Conservation (phyloP, 139 green algal species). For the Chlamydomonas schloesseri region DNA sequence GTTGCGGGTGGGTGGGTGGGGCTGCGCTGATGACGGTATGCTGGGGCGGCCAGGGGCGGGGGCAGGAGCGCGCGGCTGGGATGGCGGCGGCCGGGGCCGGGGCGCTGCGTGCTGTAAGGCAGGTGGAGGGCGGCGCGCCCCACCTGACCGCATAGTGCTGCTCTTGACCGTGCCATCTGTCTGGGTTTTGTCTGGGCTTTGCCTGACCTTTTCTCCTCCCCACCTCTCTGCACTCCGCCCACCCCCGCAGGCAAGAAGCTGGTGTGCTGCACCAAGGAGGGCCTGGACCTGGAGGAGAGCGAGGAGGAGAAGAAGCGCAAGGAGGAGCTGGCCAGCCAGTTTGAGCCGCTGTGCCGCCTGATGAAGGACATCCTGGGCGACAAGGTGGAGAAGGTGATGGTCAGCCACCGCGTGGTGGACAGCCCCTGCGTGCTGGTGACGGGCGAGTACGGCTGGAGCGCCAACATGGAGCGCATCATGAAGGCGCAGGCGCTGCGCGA, state of each 20-base stretch:
- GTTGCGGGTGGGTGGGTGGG: no score
- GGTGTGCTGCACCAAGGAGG: constrained; percentile 98
- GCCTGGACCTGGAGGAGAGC: constrained; percentile 84
- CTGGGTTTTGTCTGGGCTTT: no score
- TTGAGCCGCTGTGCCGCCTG: constrained; percentile 92
- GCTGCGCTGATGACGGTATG: no score
- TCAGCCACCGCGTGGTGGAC: constrained; percentile 99
- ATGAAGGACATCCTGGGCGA: constrained; percentile 96
- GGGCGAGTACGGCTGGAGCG: constrained; percentile 99
- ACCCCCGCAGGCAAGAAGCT: constrained; percentile 96
- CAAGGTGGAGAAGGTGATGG: constrained; percentile 92
- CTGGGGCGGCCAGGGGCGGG: no score
- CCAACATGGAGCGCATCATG: constrained; percentile 99
- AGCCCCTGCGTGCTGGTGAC: constrained; percentile 99
- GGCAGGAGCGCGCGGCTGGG: no score
- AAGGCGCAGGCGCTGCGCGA: constrained; percentile 99
- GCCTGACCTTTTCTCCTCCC: background rate
- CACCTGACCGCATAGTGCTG: no score
- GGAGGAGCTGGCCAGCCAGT: constrained; percentile 87
- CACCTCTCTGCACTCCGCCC: background rate
- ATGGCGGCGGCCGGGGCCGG: no score
- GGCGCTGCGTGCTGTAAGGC: no score
- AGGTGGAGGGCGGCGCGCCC: no score
- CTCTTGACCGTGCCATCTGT: no score
- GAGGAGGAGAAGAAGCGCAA: constrained; percentile 96